Evolutionary conservation across 371 early-diverging fungal genomes (phyloP), one percentile per base, ranked within the genome.

Genomic region (Apophysomyces ossiformis): DNA sequence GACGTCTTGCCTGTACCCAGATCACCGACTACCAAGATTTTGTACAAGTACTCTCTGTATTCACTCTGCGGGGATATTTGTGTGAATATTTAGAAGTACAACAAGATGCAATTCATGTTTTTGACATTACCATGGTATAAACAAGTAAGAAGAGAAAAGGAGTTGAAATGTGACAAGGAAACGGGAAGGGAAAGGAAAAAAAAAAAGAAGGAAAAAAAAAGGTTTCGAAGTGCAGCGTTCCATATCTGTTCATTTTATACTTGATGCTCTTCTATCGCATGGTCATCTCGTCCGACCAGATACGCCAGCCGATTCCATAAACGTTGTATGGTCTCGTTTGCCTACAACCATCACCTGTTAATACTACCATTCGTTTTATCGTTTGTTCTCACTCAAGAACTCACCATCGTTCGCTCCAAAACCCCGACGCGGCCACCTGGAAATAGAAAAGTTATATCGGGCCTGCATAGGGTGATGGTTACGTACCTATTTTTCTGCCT

Each of bases 1-100:
- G 85, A 85, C 0, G 92, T 91, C 65, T 91, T 91, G 64, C 94
- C 92, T 39, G 92, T 89, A 15, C 92, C 93, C 46, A 90, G 83
- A 67, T 91, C 91, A 21, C 94, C 94, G 50, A 93, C 88, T 9
- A 93, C 87, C 47, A 93, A 81, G 38, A 92, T 87, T 72, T 93
- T 93, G 75, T 90, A 91, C 36, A 79, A 68, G 54, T 79, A 82
- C 61, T 82, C 82, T 72, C 71, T 72, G 58, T 73, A 72, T 66
- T 76, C 74, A 41, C 67, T 63, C 75, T 77, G 60, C 21, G 60
- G 38, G 11, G 16, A 60, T 32, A 36, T 37, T 39, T 6, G 13
- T 18, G 5, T 18, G 35, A 37, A 18, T 26, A 32, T 32, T 39
- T 21, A 15, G 16, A 56, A 38, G 56, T 7, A 39, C 11, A 46